Evolutionary conservation across 2,329 filamentous ascomycete genomes (phyloP).

Genomic region (Claviceps sorghi): DNA sequence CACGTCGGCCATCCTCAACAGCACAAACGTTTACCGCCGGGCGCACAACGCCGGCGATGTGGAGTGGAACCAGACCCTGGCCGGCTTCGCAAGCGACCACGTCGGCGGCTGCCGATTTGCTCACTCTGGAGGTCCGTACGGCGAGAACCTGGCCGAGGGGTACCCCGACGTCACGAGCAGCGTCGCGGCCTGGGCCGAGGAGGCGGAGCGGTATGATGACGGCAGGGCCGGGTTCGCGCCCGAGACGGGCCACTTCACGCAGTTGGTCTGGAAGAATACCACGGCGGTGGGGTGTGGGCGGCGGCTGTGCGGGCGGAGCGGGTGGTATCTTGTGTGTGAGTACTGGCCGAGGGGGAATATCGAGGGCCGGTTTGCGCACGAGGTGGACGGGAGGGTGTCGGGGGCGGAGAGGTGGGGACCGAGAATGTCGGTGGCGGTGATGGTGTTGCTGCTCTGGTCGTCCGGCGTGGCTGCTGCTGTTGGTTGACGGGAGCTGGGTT

Average conservation of each 20-base stretch:
- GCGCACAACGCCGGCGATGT: slow-evolving; percentile 46
- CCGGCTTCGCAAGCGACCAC: slow-evolving; percentile 30
- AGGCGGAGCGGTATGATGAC: slow-evolving; percentile 7
- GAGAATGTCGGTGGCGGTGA: not conserved
- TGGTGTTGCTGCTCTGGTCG: not conserved
- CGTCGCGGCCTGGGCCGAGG: slow-evolving; percentile 8
- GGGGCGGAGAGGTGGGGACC: not conserved
- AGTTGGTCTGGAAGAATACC: slow-evolving; percentile 18
- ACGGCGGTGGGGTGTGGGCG: slow-evolving; percentile 13
- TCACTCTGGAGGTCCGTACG: slow-evolving; percentile 45
- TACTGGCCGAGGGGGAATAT: slow-evolving; percentile 57
- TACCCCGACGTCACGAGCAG: not conserved
- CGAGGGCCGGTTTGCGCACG: slow-evolving; percentile 31
- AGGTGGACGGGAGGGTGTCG: slow-evolving; percentile 11
- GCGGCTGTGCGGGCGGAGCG: slow-evolving; percentile 20
- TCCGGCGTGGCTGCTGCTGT: not conserved
- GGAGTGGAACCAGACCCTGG: slow-evolving; percentile 51
- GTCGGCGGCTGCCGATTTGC: slow-evolving; percentile 29
- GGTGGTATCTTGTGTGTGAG: slow-evolving; percentile 57
- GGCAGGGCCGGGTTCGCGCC: not conserved
- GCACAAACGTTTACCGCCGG: slow-evolving; percentile 50
- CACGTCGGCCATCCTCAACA: slow-evolving; percentile 43
- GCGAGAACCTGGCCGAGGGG: slow-evolving; percentile 5
- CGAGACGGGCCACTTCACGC: slow-evolving; percentile 15
- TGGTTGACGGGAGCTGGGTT: not conserved